Conservation (phyloP, 805 yeast species). For the Starmerella ratchasimensis region DNA sequence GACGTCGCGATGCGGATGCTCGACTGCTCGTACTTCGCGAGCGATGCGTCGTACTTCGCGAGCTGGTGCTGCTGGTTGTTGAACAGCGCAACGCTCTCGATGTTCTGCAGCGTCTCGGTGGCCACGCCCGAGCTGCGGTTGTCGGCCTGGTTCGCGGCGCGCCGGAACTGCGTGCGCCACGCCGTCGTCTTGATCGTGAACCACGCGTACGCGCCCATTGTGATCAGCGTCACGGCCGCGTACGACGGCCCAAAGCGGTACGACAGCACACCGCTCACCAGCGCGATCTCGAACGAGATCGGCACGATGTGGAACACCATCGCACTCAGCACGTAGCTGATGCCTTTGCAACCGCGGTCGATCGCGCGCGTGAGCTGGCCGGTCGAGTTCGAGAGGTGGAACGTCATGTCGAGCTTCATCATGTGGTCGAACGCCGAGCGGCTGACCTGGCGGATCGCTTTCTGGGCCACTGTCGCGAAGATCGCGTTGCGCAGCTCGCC, state of each 20-base stretch:
- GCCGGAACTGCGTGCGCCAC: conserved; percentile 87
- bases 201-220: conserved; percentile 77
- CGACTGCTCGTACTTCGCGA: conserved; percentile 58
- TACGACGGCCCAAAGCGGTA: conserved; percentile 81
- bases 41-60: conserved; percentile 60
- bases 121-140: conserved; percentile 93
- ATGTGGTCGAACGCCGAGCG: conserved; percentile 74
- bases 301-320: conserved; percentile 98
- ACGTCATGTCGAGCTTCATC: conserved; percentile 69
- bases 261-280: conserved; percentile 86
- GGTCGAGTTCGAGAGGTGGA: conserved; percentile 83
- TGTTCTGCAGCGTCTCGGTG: conserved; percentile 82
- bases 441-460: conserved; percentile 84
- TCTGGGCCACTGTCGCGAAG: conserved; percentile 89
- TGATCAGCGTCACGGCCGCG: conserved; percentile 75
- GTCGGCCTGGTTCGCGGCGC: conserved; percentile 84
- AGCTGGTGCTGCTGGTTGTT: conserved; percentile 79
- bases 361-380: conserved; percentile 95
- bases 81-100: conserved; percentile 87
- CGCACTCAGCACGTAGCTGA: conserved; percentile 79
- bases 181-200: conserved; percentile 89
- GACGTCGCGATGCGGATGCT: conserved; percentile 63
- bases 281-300: conserved; percentile 75
- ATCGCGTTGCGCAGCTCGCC: conserved; percentile 93
- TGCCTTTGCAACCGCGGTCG: conserved; percentile 96